phyloP scores from a whole-genome alignment of 2,329 filamentous ascomycete species.

The Fusarium buharicum region DNA sequence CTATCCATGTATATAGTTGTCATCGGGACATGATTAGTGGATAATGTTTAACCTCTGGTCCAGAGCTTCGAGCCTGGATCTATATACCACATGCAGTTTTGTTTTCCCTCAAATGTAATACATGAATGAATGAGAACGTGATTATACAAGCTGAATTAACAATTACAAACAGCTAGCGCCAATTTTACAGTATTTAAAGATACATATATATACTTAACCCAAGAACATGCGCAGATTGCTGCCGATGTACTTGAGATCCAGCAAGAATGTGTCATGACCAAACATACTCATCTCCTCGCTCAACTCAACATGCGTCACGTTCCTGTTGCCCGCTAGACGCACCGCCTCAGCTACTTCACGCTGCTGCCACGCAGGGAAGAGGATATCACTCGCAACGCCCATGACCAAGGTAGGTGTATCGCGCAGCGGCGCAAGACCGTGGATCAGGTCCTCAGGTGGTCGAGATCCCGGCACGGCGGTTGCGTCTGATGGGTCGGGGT shows the following conservation, averaged over 20 bases:
- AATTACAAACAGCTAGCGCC: background rate
- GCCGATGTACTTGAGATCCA: slow-evolving; percentile 92
- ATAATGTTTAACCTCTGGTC: slow-evolving; percentile 38
- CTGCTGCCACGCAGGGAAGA: slow-evolving; percentile 99
- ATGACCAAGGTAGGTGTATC: slow-evolving; percentile 87
- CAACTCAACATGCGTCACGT: slow-evolving; percentile 87
- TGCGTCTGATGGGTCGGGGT: slow-evolving; percentile 49
- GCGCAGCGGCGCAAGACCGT: slow-evolving; percentile 75
- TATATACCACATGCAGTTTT: slow-evolving; percentile 16
- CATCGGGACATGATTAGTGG: slow-evolving; percentile 38
- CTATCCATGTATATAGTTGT: slow-evolving; percentile 25
- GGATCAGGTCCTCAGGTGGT: slow-evolving; percentile 82
- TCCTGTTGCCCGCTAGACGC: slow-evolving; percentile 78
- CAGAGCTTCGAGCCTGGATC: slow-evolving; percentile 14
- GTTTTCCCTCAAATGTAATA: background rate
- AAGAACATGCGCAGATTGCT: slow-evolving; percentile 84
- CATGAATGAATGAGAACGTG: background rate
- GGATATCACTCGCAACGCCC: slow-evolving; percentile 93
- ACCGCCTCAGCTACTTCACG: slow-evolving; percentile 90
- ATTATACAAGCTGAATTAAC: background rate
- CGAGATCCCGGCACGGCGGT: slow-evolving; percentile 51
- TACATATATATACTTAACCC: slow-evolving; percentile 53
- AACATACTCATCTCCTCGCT: slow-evolving; percentile 95
- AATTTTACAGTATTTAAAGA: slow-evolving; percentile 1
- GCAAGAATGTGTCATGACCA: slow-evolving; percentile 93